Conservation (phyloP, 352 stramenopile genomes). For the Phytophthora cryptogea region DNA sequence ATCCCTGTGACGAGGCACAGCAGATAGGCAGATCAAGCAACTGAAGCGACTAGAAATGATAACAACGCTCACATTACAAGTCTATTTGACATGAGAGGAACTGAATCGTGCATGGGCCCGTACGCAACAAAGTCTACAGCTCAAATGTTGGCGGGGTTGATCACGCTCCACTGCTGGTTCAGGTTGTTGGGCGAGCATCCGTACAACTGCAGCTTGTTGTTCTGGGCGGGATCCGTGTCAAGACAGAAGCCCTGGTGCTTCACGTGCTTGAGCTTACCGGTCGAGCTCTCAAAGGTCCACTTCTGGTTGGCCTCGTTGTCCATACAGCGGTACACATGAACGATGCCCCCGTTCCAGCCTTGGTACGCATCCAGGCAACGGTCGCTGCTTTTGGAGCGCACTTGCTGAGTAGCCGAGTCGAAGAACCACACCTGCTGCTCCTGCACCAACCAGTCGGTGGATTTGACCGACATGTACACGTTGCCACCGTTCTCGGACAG, state of each 20-base stretch:
- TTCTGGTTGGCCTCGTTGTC: slow-evolving; percentile 66
- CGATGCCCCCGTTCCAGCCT: slow-evolving; percentile 45
- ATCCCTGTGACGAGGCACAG: background rate
- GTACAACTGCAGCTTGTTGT: slow-evolving; percentile 67
- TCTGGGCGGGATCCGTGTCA: slow-evolving; percentile 45
- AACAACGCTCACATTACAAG: background rate
- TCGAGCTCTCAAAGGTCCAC: slow-evolving; percentile 58
- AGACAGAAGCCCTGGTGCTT: slow-evolving; percentile 63
- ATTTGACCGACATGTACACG: slow-evolving; percentile 46
- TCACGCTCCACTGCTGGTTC: slow-evolving; percentile 59
- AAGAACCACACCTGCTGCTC: slow-evolving; percentile 77
- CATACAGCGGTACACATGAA: slow-evolving; percentile 62
- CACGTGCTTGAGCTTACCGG: slow-evolving; percentile 48
- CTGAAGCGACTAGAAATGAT: background rate
- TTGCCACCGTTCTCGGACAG: slow-evolving; percentile 45
- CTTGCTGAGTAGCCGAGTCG: slow-evolving; percentile 44
- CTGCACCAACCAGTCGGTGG: slow-evolving; percentile 49
- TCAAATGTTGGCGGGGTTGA: slow-evolving; percentile 3
- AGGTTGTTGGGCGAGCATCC: slow-evolving; percentile 54
- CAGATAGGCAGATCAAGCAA: background rate
- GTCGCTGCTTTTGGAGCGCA: slow-evolving; percentile 74
- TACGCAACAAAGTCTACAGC: background rate
- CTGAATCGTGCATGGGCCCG: too few species aligned
- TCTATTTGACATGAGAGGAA: too few species aligned
- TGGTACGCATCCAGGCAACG: slow-evolving; percentile 70